These are phyloP conservation scores for Penicillium hesseltinei DNA, from an alignment of 2,329 filamentous ascomycete species.

Conservation along the genomic window DNA sequence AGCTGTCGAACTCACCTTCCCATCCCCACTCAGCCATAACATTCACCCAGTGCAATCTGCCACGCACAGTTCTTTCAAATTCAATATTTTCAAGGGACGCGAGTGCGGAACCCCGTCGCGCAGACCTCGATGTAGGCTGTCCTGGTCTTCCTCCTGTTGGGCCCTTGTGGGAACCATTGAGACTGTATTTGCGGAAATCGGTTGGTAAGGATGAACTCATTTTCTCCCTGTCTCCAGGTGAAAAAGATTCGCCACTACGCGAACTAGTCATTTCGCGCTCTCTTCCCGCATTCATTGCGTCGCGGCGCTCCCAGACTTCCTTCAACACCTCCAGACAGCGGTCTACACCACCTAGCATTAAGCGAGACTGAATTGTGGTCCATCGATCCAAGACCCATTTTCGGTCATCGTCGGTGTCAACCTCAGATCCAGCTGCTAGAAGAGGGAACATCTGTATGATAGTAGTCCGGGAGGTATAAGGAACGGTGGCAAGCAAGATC, in stretches of 20 bases:
- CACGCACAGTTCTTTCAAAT: constrained; percentile 63
- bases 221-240: background rate
- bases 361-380: constrained; percentile 58
- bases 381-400: constrained; percentile 64
- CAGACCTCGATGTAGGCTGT: constrained; percentile 9
- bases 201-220: background rate
- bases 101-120: constrained; percentile 31
- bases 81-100: constrained; percentile 49
- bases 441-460: constrained; percentile 71
- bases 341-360: constrained; percentile 67
- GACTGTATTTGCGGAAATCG: constrained; percentile 9
- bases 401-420: constrained; percentile 57
- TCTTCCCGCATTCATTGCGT: constrained; percentile 49
- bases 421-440: constrained; percentile 65
- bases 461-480: constrained; percentile 59
- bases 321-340: constrained; percentile 63
- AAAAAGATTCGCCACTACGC: background rate
- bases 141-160: constrained; percentile 11
- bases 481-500: constrained; percentile 61
- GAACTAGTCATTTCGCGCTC: background rate
- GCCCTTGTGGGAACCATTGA: constrained; percentile 29
- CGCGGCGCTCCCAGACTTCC: constrained; percentile 65
- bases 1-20: constrained; percentile 56
- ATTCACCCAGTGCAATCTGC: constrained; percentile 65
- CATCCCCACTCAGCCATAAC: constrained; percentile 72